These are phyloP conservation scores for Suillus occidentalis DNA, from an alignment of 768 basidiomycete species.

Conservation along the genomic window DNA sequence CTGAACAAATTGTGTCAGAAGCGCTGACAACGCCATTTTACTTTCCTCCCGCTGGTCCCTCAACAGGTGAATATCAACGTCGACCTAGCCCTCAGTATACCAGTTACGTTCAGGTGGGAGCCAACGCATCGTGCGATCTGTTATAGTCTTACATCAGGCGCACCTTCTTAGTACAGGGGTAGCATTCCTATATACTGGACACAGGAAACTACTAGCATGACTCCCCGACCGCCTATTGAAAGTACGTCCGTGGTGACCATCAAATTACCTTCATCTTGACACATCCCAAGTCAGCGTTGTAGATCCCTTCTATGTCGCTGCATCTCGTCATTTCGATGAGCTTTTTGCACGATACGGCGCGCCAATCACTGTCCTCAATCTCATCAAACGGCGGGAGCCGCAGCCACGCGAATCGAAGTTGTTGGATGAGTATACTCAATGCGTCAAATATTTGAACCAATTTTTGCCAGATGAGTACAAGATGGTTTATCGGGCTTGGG, in stretches of 20 bases:
- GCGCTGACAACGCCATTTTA: slow-evolving; percentile 89
- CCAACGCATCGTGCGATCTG: background rate
- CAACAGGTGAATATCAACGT: slow-evolving; percentile 38
- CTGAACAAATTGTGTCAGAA: slow-evolving; percentile 95
- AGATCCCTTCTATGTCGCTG: slow-evolving; percentile 94
- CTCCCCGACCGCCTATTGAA: slow-evolving; percentile 93
- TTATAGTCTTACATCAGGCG: background rate
- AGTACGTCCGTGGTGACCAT: slow-evolving; percentile 50
- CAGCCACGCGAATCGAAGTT: slow-evolving; percentile 88
- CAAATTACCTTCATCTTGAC: slow-evolving; percentile 10
- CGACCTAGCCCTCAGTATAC: slow-evolving; percentile 85
- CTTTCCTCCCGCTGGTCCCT: slow-evolving; percentile 51
- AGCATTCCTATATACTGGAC: slow-evolving; percentile 98
- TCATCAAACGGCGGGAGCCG: slow-evolving; percentile 85
- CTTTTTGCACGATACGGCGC: slow-evolving; percentile 87
- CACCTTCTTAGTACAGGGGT: slow-evolving; percentile 70
- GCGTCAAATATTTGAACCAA: slow-evolving; percentile 91
- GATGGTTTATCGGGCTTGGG: slow-evolving; percentile 94
- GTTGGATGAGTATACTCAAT: slow-evolving; percentile 87
- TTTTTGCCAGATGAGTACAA: slow-evolving; percentile 84
- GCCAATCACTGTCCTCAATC: slow-evolving; percentile 87
- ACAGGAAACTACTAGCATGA: slow-evolving; percentile 88
- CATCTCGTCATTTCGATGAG: slow-evolving; percentile 90
- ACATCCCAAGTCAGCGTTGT: slow-evolving; percentile 72
- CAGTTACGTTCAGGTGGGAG: slow-evolving; percentile 83